phyloP scores from a whole-genome alignment of 176 grass and related monocot genomes.

The Sorghum bicolor region Sorghum_bicolor_NCBIv3 NC_012872.2:8170001-8170500 shows the following conservation, averaged over 20 bases:
- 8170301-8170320: constrained; percentile 15
- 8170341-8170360: constrained; percentile 10
- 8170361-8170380: constrained; percentile 23
- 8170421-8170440: background rate
- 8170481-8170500: background rate
- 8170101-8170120: background rate
- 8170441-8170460: constrained; percentile 23
- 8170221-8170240: background rate
- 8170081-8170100: background rate
- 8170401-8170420: background rate
- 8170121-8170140: background rate
- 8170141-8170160: background rate
- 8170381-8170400: constrained; percentile 31
- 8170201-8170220: background rate
- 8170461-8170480: background rate
- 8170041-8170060: background rate
- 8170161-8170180: background rate
- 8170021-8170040: background rate
- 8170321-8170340: constrained; percentile 32
- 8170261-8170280: background rate
- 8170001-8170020: background rate
- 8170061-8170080: background rate
- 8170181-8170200: background rate
- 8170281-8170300: background rate
- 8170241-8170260: background rate